phyloP scores from a whole-genome alignment of 1,284 basidiomycete genomes.

The Ceratobasidium sp. region DNA sequence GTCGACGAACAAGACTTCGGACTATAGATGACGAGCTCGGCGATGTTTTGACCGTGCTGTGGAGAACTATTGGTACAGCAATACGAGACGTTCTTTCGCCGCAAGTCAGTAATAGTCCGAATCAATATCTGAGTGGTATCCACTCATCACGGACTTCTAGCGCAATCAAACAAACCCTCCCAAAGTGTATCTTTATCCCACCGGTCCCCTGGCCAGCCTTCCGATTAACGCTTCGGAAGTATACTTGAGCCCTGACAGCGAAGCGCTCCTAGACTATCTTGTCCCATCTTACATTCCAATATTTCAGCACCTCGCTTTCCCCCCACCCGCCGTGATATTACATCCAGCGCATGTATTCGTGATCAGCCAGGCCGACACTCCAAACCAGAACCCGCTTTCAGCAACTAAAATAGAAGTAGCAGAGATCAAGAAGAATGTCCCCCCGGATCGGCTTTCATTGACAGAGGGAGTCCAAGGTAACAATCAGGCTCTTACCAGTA shows the following conservation, averaged over 20 bases:
- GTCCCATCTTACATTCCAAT: slow-evolving; percentile 14
- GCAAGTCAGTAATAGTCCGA: neutral
- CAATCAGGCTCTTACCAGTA: neutral
- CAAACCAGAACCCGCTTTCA: neutral
- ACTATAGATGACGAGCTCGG: neutral
- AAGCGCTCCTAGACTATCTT: slow-evolving; percentile 8
- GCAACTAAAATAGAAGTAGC: slow-evolving; percentile 1
- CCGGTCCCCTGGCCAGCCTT: neutral
- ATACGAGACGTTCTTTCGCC: neutral
- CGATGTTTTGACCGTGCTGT: neutral
- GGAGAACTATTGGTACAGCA: slow-evolving; percentile 2
- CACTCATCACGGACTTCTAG: neutral
- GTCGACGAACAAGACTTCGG: neutral
- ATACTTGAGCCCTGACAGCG: neutral
- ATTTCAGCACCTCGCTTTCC: slow-evolving; percentile 1
- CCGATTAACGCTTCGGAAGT: slow-evolving; percentile 17
- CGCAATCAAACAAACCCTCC: neutral
- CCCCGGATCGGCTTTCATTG: neutral
- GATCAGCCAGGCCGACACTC: slow-evolving; percentile 15
- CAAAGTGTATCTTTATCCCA: slow-evolving; percentile 10
- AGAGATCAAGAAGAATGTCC: slow-evolving; percentile 1
- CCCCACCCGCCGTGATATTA: neutral
- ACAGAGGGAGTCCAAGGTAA: neutral
- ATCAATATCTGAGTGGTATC: neutral
- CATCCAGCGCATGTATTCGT: neutral